Evolutionary conservation across 345 rosid genomes (phyloP), one percentile per base, ranked within the genome.

Genomic region (Cardiospermum halicacabum): DNA sequence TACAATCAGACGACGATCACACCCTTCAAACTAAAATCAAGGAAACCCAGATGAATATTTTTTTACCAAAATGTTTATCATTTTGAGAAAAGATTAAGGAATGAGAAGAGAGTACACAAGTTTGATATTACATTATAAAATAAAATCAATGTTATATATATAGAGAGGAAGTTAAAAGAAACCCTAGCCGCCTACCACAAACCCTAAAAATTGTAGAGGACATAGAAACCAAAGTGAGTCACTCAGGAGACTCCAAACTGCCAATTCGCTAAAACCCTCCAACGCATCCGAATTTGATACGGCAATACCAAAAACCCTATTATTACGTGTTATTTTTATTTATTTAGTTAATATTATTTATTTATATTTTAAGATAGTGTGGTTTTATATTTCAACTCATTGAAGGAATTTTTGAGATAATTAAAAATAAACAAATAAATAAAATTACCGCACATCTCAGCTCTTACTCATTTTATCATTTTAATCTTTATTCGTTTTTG

Each of bases 141-240:
- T 7, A 22, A 47, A 37, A 68, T 34, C 6, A 5, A 32, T 32
- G 7, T n/a, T 32, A 28, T n/a, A 22, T 3, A 25, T 16, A 32
- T 11, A 36, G 9, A 30, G 21, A 3, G 30, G 55, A 69, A 27
- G 67, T 61, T 21, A 69, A 67, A 69, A 67, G n/a, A 76, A 78
- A 76, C 80, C 81, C 81, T 77, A 79, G 86, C 86, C 86, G 80
- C 83, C 83, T 28, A 39, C 45, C 15, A 40, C 37, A 51, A 36
- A 18, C 49, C 58, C 58, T 64, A 51, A 61, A n/a, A n/a, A 10
- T 36, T 10, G 25, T 10, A 28, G 53, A 64, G 4, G 49, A 53
- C 5, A 3, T 42, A 50, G 31, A 31, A 16, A 9, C 54, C 24
- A 26, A 66, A 40, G 25, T 3, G 26, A 13, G 42, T 42, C n/a